phyloP scores from a whole-genome alignment of 768 basidiomycete species.

The Krasilnikovozyma curviuscula region DNA sequence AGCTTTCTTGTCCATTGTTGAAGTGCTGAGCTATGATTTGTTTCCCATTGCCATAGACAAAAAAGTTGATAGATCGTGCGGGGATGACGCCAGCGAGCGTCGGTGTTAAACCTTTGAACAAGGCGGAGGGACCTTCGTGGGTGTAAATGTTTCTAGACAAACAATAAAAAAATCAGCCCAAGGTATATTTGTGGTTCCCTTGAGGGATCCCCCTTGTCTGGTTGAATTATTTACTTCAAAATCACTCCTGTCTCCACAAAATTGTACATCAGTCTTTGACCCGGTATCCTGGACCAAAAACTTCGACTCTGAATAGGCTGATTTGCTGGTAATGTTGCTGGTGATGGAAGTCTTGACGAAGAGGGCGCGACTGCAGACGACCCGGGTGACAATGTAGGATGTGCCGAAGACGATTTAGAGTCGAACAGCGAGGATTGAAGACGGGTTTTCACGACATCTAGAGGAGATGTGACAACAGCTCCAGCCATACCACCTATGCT shows the following conservation, averaged over 20 bases:
- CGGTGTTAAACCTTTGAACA: conserved; percentile 88
- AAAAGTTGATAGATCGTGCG: conserved; percentile 93
- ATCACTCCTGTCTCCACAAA: conserved; percentile 90
- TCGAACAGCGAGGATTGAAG: conserved; percentile 75
- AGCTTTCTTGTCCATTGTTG: conserved; percentile 60
- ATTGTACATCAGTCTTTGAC: conserved; percentile 53
- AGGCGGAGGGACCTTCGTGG: conserved; percentile 66
- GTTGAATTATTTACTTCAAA: conserved; percentile 59
- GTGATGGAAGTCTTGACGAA: background rate
- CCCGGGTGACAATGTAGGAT: background rate
- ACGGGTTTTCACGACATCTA: conserved; percentile 95
- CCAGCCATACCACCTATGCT: conserved; percentile 96
- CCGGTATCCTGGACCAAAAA: conserved; percentile 5
- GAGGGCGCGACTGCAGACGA: conserved; percentile 2
- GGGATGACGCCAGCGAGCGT: conserved; percentile 88
- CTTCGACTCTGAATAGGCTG: background rate
- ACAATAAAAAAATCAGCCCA: background rate
- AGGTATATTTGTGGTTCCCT: too few species aligned
- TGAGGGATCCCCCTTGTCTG: too few species aligned
- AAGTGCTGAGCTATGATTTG: conserved; percentile 65
- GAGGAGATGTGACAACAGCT: conserved; percentile 86
- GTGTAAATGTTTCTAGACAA: conserved; percentile 43
- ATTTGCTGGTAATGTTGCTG: background rate
- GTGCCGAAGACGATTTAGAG: conserved; percentile 9
- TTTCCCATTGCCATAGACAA: conserved; percentile 93